Conservation (phyloP, 2,329 filamentous ascomycete species). For the Hymenoscyphus salicellus region DNA sequence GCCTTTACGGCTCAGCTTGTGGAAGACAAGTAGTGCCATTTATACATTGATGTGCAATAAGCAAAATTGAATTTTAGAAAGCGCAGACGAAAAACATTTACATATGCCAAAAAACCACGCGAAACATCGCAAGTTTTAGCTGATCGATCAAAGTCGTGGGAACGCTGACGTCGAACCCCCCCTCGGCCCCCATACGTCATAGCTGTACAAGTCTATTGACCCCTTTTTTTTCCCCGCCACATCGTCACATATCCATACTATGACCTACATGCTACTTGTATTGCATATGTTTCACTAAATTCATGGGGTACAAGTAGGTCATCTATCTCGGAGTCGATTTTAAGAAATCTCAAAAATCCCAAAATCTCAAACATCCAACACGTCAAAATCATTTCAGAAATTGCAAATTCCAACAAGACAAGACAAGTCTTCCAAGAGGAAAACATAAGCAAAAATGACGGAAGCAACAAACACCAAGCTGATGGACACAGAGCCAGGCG, state of each 20-base stretch:
- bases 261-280: background rate
- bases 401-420: background rate
- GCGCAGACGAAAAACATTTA: no score
- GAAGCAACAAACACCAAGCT: conserved; percentile 39
- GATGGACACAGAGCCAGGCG: conserved; percentile 58
- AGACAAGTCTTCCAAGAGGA: background rate
- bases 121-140: no score
- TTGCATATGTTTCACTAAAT: background rate
- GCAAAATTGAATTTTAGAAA: no score
- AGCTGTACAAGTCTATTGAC: background rate
- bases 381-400: background rate
- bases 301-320: no score
- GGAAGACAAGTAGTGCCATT: no score
- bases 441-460: conserved; percentile 12
- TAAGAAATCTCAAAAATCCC: background rate
- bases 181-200: background rate
- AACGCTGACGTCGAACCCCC: background rate
- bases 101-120: no score
- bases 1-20: no score
- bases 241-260: background rate
- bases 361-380: background rate
- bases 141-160: no score
- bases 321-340: background rate
- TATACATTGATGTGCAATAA: no score
- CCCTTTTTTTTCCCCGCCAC: background rate